A percentile compares a stretch with the other conserved stretches of the same genome.
Conservation (phyloP, 2,329 filamentous ascomycete genomes). For the Fusarium metavorans region DNA sequence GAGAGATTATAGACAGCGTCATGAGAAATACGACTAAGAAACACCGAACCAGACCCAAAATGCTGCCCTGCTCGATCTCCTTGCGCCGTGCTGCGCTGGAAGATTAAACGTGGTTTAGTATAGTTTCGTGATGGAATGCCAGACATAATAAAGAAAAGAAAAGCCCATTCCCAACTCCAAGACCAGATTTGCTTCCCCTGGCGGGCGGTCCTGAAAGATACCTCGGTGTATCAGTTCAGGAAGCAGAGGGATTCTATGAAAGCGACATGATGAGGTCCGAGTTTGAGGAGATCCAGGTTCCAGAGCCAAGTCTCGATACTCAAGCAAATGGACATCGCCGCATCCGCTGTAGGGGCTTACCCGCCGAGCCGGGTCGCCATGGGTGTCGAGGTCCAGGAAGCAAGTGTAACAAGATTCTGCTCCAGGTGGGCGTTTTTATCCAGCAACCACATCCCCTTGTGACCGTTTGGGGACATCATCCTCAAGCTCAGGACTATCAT, state of each 20-base stretch:
- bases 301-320: constrained; percentile 8
- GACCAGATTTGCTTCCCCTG: constrained; percentile 36
- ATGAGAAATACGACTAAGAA: constrained; percentile 47
- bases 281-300: constrained; percentile 24
- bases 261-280: constrained; percentile 31
- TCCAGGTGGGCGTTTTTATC: constrained; percentile 19
- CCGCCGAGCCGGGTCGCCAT: constrained; percentile 12
- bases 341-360: constrained; percentile 10
- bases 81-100: constrained; percentile 56
- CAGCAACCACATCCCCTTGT: constrained; percentile 14
- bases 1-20: constrained; percentile 47
- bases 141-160: constrained; percentile 46
- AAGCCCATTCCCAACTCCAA: constrained; percentile 37
- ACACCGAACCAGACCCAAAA: constrained; percentile 52
- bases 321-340: not conserved
- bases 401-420: not conserved
- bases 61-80: constrained; percentile 53
- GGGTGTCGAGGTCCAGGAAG: constrained; percentile 4
- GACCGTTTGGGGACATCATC: constrained; percentile 10
- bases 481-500: constrained; percentile 27
- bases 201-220: constrained; percentile 36
- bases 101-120: constrained; percentile 51
- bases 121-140: constrained; percentile 52
- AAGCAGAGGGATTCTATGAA: constrained; percentile 40
- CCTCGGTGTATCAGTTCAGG: constrained; percentile 32